These are phyloP conservation scores for Solanum chiquidenum DNA, from an alignment of 257 asterid species.

Conservation along the genomic window DNA sequence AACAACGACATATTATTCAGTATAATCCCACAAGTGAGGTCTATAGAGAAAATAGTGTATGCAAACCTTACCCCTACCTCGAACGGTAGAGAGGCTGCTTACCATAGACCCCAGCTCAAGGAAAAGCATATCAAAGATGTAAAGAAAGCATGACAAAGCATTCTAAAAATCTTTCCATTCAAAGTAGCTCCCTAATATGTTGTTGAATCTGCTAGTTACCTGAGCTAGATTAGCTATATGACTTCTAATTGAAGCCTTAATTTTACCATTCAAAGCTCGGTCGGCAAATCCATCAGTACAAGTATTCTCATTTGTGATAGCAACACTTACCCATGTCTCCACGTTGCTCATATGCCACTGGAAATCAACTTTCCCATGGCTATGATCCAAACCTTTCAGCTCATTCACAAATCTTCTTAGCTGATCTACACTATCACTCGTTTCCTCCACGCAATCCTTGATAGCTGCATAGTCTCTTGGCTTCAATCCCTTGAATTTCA, in stretches of 20 bases:
- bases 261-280: constrained; percentile 15
- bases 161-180: background rate
- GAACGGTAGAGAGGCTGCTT: no score
- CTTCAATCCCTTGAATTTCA: constrained; percentile 37
- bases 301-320: constrained; percentile 25
- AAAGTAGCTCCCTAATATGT: no score
- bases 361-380: constrained; percentile 1
- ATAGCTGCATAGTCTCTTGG: constrained; percentile 46
- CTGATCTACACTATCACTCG: constrained; percentile 44
- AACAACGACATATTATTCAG: no score
- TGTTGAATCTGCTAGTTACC: constrained; percentile 24
- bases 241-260: constrained; percentile 18
- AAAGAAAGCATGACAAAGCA: no score
- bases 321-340: constrained; percentile 29
- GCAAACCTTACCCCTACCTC: no score
- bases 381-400: constrained; percentile 16
- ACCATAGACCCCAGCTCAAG: no score
- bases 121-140: no score
- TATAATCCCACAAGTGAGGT: no score
- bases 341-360: constrained; percentile 15
- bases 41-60: no score
- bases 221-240: constrained; percentile 23
- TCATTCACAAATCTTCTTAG: constrained; percentile 33
- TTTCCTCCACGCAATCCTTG: constrained; percentile 60
- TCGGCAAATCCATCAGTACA: constrained; percentile 38